A percentile compares a stretch with the other conserved stretches of the same genome.
phyloP scores from a whole-genome alignment of 176 grass and related monocot species.

The Sorghum bicolor region Sorghum_bicolor_NCBIv3 NC_012873.2:64029001-64029500 shows the following conservation, averaged over 20 bases:
- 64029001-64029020: constrained; percentile 69
- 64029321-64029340: background rate
- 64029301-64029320: constrained; percentile 37
- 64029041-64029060: constrained; percentile 46
- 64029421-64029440: constrained; percentile 1
- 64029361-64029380: background rate
- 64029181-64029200: constrained; percentile 39
- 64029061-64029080: constrained; percentile 11
- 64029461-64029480: background rate
- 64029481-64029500: background rate
- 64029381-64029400: background rate
- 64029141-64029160: constrained; percentile 8
- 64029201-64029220: background rate
- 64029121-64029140: constrained; percentile 12
- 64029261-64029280: constrained; percentile 20
- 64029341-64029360: background rate
- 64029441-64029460: background rate
- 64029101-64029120: constrained; percentile 3
- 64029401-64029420: constrained; percentile 21
- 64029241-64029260: background rate
- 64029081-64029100: background rate
- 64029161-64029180: background rate
- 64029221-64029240: background rate
- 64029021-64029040: constrained; percentile 51
- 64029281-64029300: constrained; percentile 5